Evolutionary conservation across 768 basidiomycete genomes (phyloP).

Genomic region (Collybiopsis luxurians): DNA sequence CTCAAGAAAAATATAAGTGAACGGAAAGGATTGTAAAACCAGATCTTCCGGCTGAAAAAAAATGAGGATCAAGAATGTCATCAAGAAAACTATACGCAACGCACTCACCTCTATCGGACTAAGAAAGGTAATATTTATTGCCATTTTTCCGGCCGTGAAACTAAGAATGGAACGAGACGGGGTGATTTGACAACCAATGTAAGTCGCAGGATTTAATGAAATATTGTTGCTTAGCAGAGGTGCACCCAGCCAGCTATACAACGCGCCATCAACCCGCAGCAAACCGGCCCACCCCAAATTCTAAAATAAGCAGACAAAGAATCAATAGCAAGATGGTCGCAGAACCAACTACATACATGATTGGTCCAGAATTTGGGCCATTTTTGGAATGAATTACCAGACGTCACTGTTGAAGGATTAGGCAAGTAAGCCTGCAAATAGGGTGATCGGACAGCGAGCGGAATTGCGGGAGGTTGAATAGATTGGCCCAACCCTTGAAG

Average conservation of each 20-base stretch:
- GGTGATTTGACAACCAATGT: slow-evolving; percentile 8
- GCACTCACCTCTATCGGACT: slow-evolving; percentile 14
- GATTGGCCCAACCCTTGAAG: no score
- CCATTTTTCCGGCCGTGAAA: slow-evolving; percentile 10
- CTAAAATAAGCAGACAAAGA: neutral
- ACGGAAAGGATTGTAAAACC: slow-evolving; percentile 51
- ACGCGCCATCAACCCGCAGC: slow-evolving; percentile 11
- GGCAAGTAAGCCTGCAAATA: slow-evolving; percentile 46
- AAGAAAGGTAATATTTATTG: slow-evolving; percentile 12
- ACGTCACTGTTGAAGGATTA: neutral
- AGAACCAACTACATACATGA: neutral
- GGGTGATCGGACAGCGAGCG: slow-evolving; percentile 51
- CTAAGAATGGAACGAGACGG: slow-evolving; percentile 10
- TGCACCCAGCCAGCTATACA: slow-evolving; percentile 12
- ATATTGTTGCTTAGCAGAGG: neutral
- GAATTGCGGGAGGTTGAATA: slow-evolving; percentile 38
- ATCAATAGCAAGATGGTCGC: no score
- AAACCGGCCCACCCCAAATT: slow-evolving; percentile 12
- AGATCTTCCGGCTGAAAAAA: slow-evolving; percentile 41
- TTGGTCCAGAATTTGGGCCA: slow-evolving; percentile 10
- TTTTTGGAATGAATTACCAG: no score
- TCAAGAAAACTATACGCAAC: no score
- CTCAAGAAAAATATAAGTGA: slow-evolving; percentile 42
- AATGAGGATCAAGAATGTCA: neutral
- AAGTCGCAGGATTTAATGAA: neutral